Evolutionary conservation across 2,329 filamentous ascomycete genomes (phyloP).

Genomic region (Lasiodiplodia sp.): DNA sequence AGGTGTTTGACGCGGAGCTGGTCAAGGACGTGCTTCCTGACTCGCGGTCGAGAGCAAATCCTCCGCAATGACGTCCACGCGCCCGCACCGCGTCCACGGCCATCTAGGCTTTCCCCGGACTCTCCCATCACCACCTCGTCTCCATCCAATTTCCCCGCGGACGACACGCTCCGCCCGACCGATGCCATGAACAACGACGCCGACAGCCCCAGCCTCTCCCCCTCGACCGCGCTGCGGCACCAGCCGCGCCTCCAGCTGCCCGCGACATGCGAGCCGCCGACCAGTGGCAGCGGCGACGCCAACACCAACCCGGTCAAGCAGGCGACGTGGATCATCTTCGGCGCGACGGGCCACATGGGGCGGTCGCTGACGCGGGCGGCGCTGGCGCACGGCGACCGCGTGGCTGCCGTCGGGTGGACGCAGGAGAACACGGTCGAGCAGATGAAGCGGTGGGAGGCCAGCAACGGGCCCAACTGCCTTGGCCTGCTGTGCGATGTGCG

Average conservation of each 20-base stretch:
- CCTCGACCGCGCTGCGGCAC: constrained; percentile 42
- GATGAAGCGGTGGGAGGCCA: constrained; percentile 67
- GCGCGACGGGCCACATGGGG: constrained; percentile 96
- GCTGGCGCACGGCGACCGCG: constrained; percentile 80
- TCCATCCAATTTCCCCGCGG: neutral
- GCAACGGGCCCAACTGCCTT: constrained; percentile 69
- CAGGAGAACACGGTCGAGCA: constrained; percentile 76
- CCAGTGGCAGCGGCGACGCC: constrained; percentile 38
- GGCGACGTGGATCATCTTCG: constrained; percentile 94
- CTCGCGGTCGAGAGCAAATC: constrained; percentile 23
- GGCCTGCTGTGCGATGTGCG: constrained; percentile 91
- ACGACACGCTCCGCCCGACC: neutral
- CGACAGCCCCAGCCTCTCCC: constrained; percentile 42
- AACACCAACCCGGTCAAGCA: constrained; percentile 73
- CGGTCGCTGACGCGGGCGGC: constrained; percentile 85
- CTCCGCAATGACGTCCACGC: constrained; percentile 29
- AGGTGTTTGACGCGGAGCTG: constrained; percentile 10
- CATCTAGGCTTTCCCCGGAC: constrained; percentile 1
- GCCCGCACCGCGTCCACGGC: neutral
- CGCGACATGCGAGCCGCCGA: constrained; percentile 84
- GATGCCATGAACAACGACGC: constrained; percentile 30
- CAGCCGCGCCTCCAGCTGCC: constrained; percentile 69
- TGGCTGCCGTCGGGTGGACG: constrained; percentile 84
- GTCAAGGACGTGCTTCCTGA: constrained; percentile 18
- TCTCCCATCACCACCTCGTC: neutral